phyloP scores from a whole-genome alignment of 2,329 filamentous ascomycete genomes.

The Metarhizium rileyi region DNA sequence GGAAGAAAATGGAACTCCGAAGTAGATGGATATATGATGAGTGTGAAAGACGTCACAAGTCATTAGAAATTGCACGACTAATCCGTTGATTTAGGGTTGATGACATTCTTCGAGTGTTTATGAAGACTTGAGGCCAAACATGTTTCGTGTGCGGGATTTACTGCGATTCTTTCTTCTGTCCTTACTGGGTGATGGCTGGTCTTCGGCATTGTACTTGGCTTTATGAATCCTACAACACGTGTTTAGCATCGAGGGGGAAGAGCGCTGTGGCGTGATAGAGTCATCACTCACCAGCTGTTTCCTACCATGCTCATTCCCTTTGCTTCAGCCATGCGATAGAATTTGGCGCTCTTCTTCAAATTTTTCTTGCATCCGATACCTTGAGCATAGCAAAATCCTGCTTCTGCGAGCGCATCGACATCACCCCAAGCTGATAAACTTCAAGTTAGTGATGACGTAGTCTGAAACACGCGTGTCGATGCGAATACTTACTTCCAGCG shows the following conservation, averaged over 20 bases:
- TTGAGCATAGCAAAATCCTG: slow-evolving; percentile 92
- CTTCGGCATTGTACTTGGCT: slow-evolving; percentile 74
- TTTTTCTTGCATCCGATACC: slow-evolving; percentile 94
- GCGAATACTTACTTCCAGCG: slow-evolving; percentile 56
- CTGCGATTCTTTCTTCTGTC: slow-evolving; percentile 57
- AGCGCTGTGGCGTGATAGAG: background rate
- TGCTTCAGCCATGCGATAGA: slow-evolving; percentile 82
- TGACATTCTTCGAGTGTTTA: background rate
- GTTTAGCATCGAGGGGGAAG: background rate
- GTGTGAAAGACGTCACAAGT: slow-evolving; percentile 19
- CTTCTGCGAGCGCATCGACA: slow-evolving; percentile 84
- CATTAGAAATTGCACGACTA: slow-evolving; percentile 12
- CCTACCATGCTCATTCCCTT: slow-evolving; percentile 97
- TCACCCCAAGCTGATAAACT: slow-evolving; percentile 68
- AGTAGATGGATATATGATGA: slow-evolving; percentile 17
- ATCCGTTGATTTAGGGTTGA: background rate
- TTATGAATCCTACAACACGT: slow-evolving; percentile 74
- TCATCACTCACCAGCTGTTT: slow-evolving; percentile 76
- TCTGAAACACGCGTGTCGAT: background rate
- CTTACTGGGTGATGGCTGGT: slow-evolving; percentile 31
- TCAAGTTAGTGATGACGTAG: background rate
- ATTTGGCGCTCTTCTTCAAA: slow-evolving; percentile 82
- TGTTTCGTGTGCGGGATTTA: slow-evolving; percentile 65
- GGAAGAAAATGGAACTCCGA: slow-evolving; percentile 20
- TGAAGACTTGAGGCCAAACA: slow-evolving; percentile 48